These are phyloP conservation scores for Pestalotiopsis fici DNA, from an alignment of 2,329 filamentous ascomycete genomes.

Conservation along the genomic window DNA sequence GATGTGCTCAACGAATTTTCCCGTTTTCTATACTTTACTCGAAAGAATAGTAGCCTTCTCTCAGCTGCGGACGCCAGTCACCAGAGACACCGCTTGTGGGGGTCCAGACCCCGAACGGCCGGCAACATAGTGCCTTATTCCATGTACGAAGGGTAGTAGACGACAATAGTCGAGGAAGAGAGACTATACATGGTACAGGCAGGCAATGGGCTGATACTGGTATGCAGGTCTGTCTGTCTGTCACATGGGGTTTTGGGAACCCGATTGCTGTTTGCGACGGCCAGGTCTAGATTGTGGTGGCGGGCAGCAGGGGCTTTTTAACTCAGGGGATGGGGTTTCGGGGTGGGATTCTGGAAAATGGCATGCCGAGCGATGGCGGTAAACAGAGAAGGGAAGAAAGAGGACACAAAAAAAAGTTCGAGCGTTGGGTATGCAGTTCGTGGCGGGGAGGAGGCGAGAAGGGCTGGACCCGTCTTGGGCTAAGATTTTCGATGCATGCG, in stretches of 20 bases:
- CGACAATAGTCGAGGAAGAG: too few species aligned
- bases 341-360: slow-evolving; percentile 7
- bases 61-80: too few species aligned
- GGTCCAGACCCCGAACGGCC: background rate
- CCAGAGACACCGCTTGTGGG: background rate
- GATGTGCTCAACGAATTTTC: background rate
- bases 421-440: background rate
- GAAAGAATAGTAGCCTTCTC: too few species aligned
- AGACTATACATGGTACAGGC: background rate
- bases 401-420: background rate
- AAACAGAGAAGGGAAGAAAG: background rate
- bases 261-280: background rate
- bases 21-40: background rate
- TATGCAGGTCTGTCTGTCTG: background rate
- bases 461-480: background rate
- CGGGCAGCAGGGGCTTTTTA: background rate
- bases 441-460: slow-evolving; percentile 1
- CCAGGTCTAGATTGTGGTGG: slow-evolving; percentile 2
- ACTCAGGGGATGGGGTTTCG: background rate
- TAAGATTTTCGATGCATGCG: background rate
- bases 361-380: background rate
- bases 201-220: background rate
- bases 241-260: background rate
- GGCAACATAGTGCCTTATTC: background rate
- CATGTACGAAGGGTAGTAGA: background rate